phyloP scores from a whole-genome alignment of 75 land plant species.

The Cryptomeria japonica region DNA sequence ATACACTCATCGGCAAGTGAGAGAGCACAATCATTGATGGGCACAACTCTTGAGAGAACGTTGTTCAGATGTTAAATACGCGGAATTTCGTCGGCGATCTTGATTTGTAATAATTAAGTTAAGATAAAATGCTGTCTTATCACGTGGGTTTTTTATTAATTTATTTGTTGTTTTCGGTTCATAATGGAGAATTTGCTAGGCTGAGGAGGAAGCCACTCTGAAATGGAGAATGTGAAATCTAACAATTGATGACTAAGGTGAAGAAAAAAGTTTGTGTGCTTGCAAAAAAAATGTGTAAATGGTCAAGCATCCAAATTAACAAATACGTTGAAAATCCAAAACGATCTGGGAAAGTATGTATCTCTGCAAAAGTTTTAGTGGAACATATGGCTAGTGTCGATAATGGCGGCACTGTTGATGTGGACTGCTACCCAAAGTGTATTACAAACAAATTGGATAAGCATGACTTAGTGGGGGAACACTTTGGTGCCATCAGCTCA shows the following conservation, averaged over 20 bases:
- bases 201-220: slow-evolving; percentile 3
- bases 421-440: background rate
- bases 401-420: slow-evolving; percentile 13
- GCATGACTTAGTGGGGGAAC: slow-evolving; percentile 6
- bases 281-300: background rate
- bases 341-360: background rate
- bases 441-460: background rate
- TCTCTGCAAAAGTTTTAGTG: background rate
- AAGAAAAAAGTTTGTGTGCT: background rate
- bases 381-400: background rate
- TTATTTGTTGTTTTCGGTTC: background rate
- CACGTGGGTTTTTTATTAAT: background rate
- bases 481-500: background rate
- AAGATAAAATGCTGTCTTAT: background rate
- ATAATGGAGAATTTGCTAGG: background rate
- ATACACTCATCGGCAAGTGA: background rate
- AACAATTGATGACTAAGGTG: background rate
- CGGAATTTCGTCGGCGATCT: background rate
- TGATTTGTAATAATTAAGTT: background rate
- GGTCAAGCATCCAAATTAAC: slow-evolving; percentile 4
- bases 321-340: background rate
- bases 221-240: background rate
- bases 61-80: background rate
- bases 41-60: background rate
- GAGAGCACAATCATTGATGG: background rate